A percentile compares a stretch with the other conserved stretches of the same genome.
phyloP scores from a whole-genome alignment of 2,329 filamentous ascomycete species.

The Pyrenophora seminiperda region DNA sequence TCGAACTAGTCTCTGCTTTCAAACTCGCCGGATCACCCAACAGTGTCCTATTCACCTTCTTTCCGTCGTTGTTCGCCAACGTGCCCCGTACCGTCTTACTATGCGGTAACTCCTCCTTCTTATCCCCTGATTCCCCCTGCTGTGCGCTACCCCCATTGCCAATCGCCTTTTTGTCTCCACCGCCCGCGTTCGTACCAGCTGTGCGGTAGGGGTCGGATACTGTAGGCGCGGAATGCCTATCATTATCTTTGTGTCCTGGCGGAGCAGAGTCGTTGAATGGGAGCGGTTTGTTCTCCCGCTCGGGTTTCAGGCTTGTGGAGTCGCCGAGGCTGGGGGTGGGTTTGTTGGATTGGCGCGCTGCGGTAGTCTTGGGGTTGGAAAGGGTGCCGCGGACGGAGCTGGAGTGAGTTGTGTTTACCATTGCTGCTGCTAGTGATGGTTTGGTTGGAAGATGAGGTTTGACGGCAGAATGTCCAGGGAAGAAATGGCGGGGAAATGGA shows the following conservation, averaged over 20 bases:
- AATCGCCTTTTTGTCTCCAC: conserved; percentile 6
- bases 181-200: conserved; percentile 1
- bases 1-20: conserved; percentile 36
- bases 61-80: conserved; percentile 25
- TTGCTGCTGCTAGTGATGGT: conserved; percentile 15
- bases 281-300: conserved; percentile 20
- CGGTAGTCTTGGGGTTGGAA: conserved; percentile 36
- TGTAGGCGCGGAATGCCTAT: conserved; percentile 4
- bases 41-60: conserved; percentile 32
- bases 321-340: conserved; percentile 30
- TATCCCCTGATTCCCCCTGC: neutral
- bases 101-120: conserved; percentile 22
- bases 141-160: conserved; percentile 6
- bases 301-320: conserved; percentile 30
- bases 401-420: conserved; percentile 19
- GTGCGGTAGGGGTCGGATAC: conserved; percentile 14
- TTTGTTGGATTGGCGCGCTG: conserved; percentile 21
- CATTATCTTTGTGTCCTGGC: conserved; percentile 10
- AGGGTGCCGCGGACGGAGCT: conserved; percentile 41
- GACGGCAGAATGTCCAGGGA: neutral
- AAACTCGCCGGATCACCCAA: conserved; percentile 39
- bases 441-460: neutral
- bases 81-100: conserved; percentile 36
- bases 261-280: conserved; percentile 21
- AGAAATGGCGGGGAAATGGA: neutral